A percentile compares a stretch with the other conserved stretches of the same genome.
Evolutionary conservation across 148 eudicot genomes (phyloP).

Genomic region (Cornus florida): DNA sequence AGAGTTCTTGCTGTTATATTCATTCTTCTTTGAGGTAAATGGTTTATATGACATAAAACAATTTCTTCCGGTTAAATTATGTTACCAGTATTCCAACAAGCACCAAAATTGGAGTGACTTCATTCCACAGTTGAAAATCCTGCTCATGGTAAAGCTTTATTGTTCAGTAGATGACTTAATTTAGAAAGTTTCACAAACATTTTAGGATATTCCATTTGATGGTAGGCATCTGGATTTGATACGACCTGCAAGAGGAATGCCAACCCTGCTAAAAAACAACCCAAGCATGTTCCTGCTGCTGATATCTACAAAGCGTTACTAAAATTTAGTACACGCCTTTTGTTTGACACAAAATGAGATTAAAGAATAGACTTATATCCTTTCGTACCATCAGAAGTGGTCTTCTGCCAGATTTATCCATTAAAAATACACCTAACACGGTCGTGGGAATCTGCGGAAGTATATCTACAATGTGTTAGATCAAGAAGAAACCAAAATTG

Average conservation of each 20-base stretch:
- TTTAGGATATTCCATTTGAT: not conserved
- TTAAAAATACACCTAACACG: slow-evolving; percentile 34
- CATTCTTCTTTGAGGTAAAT: not conserved
- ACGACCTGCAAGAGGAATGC: slow-evolving; percentile 15
- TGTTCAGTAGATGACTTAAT: not conserved
- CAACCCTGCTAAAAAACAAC: slow-evolving; percentile 10
- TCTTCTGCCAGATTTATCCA: slow-evolving; percentile 49
- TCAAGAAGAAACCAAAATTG: not conserved
- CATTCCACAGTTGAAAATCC: slow-evolving; percentile 10
- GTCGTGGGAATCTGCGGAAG: slow-evolving; percentile 35
- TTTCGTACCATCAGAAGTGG: slow-evolving; percentile 41
- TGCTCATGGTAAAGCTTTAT: not conserved
- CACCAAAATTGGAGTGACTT: slow-evolving; percentile 13
- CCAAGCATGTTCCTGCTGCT: slow-evolving; percentile 16
- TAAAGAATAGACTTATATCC: not conserved
- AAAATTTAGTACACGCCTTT: not conserved
- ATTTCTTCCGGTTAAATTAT: not conserved
- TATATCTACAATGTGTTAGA: not conserved
- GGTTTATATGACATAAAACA: not conserved
- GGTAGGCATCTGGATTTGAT: not conserved
- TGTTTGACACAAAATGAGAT: not conserved
- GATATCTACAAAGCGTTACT: slow-evolving; percentile 7
- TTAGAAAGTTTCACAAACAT: not conserved
- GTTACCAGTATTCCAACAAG: slow-evolving; percentile 21
- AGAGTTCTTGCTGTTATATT: too few relatives aligned